Evolutionary conservation across 2,329 filamentous ascomycete genomes (phyloP).

Genomic region (Neonectria ditissima): DNA sequence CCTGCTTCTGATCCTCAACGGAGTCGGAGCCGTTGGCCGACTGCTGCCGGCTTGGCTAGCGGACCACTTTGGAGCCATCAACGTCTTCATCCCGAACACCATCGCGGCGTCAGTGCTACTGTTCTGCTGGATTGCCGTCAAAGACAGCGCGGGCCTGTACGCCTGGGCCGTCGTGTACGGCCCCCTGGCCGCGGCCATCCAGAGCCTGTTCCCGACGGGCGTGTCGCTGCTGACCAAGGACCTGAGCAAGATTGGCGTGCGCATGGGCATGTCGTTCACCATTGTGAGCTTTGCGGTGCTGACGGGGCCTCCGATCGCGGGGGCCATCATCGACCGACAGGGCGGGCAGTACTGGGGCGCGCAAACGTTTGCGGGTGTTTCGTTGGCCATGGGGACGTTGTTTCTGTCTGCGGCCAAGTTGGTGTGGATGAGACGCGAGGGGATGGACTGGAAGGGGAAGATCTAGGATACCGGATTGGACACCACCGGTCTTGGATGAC

Average conservation of each 20-base stretch:
- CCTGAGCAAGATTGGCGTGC: constrained; percentile 62
- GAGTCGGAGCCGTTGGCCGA: constrained; percentile 68
- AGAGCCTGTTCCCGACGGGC: constrained; percentile 72
- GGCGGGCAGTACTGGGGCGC: constrained; percentile 60
- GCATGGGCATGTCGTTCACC: constrained; percentile 70
- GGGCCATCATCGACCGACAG: constrained; percentile 58
- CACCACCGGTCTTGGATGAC: no score
- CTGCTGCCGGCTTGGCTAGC: constrained; percentile 69
- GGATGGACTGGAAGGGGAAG: constrained; percentile 54
- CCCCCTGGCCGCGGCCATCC: constrained; percentile 69
- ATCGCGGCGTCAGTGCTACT: constrained; percentile 57
- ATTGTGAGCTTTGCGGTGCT: constrained; percentile 66
- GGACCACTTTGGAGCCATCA: constrained; percentile 69
- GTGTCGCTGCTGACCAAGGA: constrained; percentile 67
- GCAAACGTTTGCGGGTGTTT: constrained; percentile 60
- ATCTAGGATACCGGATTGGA: no score
- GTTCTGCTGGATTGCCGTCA: constrained; percentile 71
- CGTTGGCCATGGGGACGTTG: constrained; percentile 54
- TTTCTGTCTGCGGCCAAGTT: constrained; percentile 55
- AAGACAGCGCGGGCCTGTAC: constrained; percentile 64
- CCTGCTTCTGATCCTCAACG: constrained; percentile 74
- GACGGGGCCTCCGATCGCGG: constrained; percentile 64
- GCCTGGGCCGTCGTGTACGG: constrained; percentile 73
- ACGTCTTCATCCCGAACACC: constrained; percentile 65
- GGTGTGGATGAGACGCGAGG: constrained; percentile 53